Evolutionary conservation across 805 yeast species (phyloP).

Genomic region (Saccharomycopsis amapae): DNA sequence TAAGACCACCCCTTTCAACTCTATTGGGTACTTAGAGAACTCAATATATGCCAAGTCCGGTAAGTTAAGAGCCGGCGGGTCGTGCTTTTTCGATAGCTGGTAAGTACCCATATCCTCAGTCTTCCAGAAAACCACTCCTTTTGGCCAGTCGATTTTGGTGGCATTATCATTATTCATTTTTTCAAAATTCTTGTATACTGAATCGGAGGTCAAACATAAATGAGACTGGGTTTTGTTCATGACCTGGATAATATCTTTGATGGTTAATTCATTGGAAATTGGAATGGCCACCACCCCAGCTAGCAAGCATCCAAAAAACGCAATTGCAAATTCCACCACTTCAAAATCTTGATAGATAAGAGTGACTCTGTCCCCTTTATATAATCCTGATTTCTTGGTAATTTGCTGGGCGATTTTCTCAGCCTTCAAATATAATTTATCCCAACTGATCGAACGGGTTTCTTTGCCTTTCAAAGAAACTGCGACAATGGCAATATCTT

Average conservation of each 20-base stretch:
- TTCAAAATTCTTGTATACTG: slow-evolving; percentile 69
- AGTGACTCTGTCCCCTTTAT: slow-evolving; percentile 77
- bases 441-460: slow-evolving; percentile 74
- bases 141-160: slow-evolving; percentile 58
- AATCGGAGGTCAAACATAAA: slow-evolving; percentile 72
- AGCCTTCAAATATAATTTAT: slow-evolving; percentile 70
- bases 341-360: slow-evolving; percentile 79
- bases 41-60: slow-evolving; percentile 92
- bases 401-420: slow-evolving; percentile 85
- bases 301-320: slow-evolving; percentile 83
- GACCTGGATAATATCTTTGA: slow-evolving; percentile 63
- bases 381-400: slow-evolving; percentile 56
- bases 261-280: slow-evolving; percentile 63
- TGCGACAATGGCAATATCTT: slow-evolving; percentile 63
- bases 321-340: slow-evolving; percentile 76
- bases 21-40: slow-evolving; percentile 80
- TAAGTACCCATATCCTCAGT: slow-evolving; percentile 82
- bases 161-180: slow-evolving; percentile 41
- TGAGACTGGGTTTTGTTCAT: slow-evolving; percentile 70
- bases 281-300: slow-evolving; percentile 97
- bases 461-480: slow-evolving; percentile 82
- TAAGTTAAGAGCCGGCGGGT: slow-evolving; percentile 58
- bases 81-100: slow-evolving; percentile 47
- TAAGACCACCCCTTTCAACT: slow-evolving; percentile 85
- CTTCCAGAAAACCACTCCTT: slow-evolving; percentile 67